These are phyloP conservation scores for Datisca glomerata DNA, from an alignment of 306 rosid genomes.

Conservation along the genomic window DNA sequence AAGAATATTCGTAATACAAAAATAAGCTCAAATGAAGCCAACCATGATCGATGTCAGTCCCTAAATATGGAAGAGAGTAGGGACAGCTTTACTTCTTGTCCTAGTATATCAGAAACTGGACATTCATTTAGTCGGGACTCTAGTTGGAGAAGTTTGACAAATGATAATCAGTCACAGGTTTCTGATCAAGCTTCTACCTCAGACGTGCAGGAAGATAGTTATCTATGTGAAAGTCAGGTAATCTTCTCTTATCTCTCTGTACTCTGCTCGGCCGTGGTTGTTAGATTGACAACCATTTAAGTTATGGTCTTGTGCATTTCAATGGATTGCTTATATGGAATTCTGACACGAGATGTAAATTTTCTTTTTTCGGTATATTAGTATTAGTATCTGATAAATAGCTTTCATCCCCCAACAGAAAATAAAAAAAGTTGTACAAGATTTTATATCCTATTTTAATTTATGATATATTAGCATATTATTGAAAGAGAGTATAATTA, in stretches of 20 bases:
- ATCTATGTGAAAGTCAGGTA: constrained; percentile 58
- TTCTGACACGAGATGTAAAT: too few relatives aligned
- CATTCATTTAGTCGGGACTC: constrained; percentile 28
- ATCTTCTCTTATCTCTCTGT: neutral
- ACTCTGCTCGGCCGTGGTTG: neutral
- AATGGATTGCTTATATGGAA: too few relatives aligned
- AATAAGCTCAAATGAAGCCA: constrained; percentile 18
- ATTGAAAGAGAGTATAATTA: too few relatives aligned
- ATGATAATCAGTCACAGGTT: constrained; percentile 35
- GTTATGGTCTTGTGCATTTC: too few relatives aligned
- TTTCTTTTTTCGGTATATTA: too few relatives aligned
- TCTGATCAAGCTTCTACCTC: constrained; percentile 34
- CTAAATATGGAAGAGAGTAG: constrained; percentile 34
- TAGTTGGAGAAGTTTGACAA: constrained; percentile 35
- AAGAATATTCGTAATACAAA: constrained; percentile 31
- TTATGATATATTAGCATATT: too few relatives aligned
- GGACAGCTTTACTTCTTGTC: constrained; percentile 23
- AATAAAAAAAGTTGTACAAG: too few relatives aligned
- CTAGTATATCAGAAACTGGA: constrained; percentile 29
- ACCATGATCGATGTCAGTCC: constrained; percentile 43
- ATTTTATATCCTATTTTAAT: too few relatives aligned
- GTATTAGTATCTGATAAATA: too few relatives aligned
- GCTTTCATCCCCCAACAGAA: too few relatives aligned
- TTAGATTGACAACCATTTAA: too few relatives aligned
- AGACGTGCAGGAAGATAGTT: constrained; percentile 19